These are phyloP conservation scores for Imleria badia DNA, from an alignment of 768 basidiomycete genomes.

Conservation along the genomic window DNA sequence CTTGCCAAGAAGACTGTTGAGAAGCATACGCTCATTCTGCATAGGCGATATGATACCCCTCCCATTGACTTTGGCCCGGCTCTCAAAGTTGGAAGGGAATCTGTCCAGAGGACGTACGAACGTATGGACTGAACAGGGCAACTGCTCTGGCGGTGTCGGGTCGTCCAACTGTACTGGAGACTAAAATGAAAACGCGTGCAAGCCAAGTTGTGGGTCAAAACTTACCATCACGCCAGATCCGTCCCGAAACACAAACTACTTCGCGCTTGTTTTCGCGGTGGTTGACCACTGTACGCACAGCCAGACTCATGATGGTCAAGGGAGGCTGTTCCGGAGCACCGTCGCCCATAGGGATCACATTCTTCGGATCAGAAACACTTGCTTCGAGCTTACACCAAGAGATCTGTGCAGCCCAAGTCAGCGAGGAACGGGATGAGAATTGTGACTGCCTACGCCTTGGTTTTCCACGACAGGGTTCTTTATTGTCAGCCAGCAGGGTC, in stretches of 20 bases:
- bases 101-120: constrained; percentile 87
- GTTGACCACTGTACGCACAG: constrained; percentile 88
- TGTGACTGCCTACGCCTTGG: constrained; percentile 62
- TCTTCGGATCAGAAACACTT: constrained; percentile 79
- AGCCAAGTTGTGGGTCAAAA: neutral
- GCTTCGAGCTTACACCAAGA: constrained; percentile 98
- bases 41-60: constrained; percentile 72
- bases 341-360: constrained; percentile 81
- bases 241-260: constrained; percentile 78
- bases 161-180: constrained; percentile 82
- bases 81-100: constrained; percentile 85
- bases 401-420: constrained; percentile 48
- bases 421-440: neutral
- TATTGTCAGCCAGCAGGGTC: constrained; percentile 94
- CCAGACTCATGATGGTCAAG: constrained; percentile 86
- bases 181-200: neutral
- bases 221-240: constrained; percentile 78
- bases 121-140: constrained; percentile 81
- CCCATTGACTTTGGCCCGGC: constrained; percentile 56
- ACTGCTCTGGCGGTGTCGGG: constrained; percentile 83
- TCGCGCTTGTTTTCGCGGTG: constrained; percentile 94
- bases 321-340: constrained; percentile 80
- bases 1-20: constrained; percentile 76
- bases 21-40: constrained; percentile 80
- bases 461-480: constrained; percentile 72